Percentiles rank a stretch among this genome's conserved stretches.
Conservation (phyloP, 2,329 filamentous ascomycete genomes). For the Beauveria sp. region DNA sequence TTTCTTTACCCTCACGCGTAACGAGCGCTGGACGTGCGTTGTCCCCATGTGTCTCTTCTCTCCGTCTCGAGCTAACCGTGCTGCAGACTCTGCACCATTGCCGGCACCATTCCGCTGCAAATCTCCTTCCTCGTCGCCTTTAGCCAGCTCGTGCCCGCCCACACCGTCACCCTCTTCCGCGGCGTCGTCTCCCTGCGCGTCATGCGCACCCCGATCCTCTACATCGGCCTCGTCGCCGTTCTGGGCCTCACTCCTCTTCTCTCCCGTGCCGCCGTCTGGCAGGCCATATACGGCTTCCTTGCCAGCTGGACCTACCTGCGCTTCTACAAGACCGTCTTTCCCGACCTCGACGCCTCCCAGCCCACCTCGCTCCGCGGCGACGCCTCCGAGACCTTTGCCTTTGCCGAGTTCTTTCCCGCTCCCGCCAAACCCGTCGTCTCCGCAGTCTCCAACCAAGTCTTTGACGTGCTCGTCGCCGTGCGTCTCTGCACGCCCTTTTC, state of each 20-base stretch:
- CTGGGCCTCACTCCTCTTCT: constrained; percentile 50
- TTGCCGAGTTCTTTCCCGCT: constrained; percentile 91
- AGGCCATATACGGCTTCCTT: constrained; percentile 74
- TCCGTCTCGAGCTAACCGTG: not conserved
- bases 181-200: constrained; percentile 85
- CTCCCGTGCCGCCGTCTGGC: constrained; percentile 67
- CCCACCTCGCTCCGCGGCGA: constrained; percentile 68
- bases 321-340: constrained; percentile 77
- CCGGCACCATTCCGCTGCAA: constrained; percentile 82
- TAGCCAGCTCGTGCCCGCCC: constrained; percentile 93
- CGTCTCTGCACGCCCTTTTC: constrained; percentile 81
- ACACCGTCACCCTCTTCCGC: constrained; percentile 90
- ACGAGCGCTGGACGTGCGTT: constrained; percentile 61
- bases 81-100: constrained; percentile 67
- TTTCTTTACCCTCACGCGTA: constrained; percentile 63
- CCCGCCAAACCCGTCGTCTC: constrained; percentile 71
- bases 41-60: not conserved
- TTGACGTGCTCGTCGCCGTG: constrained; percentile 65
- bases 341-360: constrained; percentile 58
- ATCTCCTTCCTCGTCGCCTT: constrained; percentile 93
- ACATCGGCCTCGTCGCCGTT: constrained; percentile 66
- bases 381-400: constrained; percentile 91
- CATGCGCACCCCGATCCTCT: constrained; percentile 59
- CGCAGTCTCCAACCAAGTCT: constrained; percentile 65
- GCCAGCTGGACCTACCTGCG: constrained; percentile 92